These are phyloP conservation scores for Cryptococcus sp. DNA, from an alignment of 1,284 basidiomycete genomes.

Conservation along the genomic window DNA sequence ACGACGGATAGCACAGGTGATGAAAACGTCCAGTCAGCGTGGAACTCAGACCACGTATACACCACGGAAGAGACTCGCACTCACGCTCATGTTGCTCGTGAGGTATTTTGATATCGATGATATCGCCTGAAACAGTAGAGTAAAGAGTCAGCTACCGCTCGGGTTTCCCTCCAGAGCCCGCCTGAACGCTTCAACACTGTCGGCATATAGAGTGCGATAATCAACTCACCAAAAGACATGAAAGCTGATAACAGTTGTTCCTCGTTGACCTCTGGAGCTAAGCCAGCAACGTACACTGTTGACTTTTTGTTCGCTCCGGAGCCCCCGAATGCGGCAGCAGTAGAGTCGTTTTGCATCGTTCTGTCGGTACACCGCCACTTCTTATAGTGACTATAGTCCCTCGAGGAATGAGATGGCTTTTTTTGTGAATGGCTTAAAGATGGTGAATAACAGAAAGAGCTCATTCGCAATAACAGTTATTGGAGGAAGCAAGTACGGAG, in stretches of 20 bases:
- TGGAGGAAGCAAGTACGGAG: too few species aligned
- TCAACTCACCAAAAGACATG: constrained; percentile 47
- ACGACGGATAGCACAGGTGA: not conserved
- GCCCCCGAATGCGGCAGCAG: not conserved
- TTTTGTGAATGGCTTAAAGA: too few species aligned
- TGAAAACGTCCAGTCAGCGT: not conserved
- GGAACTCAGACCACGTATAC: not conserved
- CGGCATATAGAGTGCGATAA: not conserved
- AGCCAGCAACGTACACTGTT: constrained; percentile 50
- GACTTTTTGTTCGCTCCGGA: constrained; percentile 28
- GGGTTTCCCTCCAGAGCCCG: too few species aligned
- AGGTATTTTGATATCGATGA: constrained; percentile 51
- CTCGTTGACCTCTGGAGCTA: constrained; percentile 44
- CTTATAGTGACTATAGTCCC: too few species aligned
- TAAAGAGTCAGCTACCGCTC: not conserved
- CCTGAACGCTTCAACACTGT: too few species aligned
- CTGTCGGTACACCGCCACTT: too few species aligned
- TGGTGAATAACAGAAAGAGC: too few species aligned
- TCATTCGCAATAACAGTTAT: too few species aligned
- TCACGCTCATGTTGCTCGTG: constrained; percentile 45
- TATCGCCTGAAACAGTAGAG: constrained; percentile 38
- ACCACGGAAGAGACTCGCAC: constrained; percentile 13
- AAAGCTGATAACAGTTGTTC: constrained; percentile 51
- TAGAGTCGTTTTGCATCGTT: not conserved
- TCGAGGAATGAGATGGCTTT: too few species aligned